Evolutionary conservation across 2,329 filamentous ascomycete genomes (phyloP).

Genomic region (Ascochyta koolunga): DNA sequence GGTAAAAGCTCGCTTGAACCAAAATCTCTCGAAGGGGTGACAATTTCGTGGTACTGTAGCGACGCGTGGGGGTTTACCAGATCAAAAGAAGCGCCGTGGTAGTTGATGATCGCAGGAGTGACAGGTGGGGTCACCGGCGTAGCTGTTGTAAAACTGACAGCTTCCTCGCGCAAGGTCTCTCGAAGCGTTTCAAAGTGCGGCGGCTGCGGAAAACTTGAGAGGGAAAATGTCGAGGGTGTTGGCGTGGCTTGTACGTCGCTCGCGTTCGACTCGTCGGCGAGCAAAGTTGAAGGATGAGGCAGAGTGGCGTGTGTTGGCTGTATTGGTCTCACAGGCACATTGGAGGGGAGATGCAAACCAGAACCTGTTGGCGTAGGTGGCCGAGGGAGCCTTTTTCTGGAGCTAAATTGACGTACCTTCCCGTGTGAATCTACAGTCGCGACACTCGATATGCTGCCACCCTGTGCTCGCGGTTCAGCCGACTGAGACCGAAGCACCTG

Average conservation of each 20-base stretch:
- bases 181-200: slow-evolving; percentile 25
- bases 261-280: slow-evolving; percentile 28
- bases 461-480: slow-evolving; percentile 30
- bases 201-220: slow-evolving; percentile 46
- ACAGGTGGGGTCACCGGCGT: slow-evolving; percentile 44
- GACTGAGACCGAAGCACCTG: slow-evolving; percentile 36
- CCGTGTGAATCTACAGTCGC: slow-evolving; percentile 18
- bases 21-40: slow-evolving; percentile 45
- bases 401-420: slow-evolving; percentile 40
- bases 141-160: slow-evolving; percentile 32
- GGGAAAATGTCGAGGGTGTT: slow-evolving; percentile 38
- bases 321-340: slow-evolving; percentile 25
- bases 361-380: slow-evolving; percentile 26
- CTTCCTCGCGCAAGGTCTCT: slow-evolving; percentile 22
- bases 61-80: slow-evolving; percentile 49
- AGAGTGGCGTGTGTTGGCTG: slow-evolving; percentile 26
- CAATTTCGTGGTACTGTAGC: slow-evolving; percentile 43
- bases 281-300: slow-evolving; percentile 24
- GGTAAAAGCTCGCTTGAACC: slow-evolving; percentile 42
- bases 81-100: slow-evolving; percentile 49
- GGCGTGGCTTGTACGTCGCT: slow-evolving; percentile 20
- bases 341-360: slow-evolving; percentile 10
- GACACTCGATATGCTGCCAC: slow-evolving; percentile 24
- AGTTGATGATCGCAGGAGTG: slow-evolving; percentile 48
- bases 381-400: slow-evolving; percentile 45